These are phyloP conservation scores for Trypanosomatidae sp. DNA, from an alignment of 208 protist genomes.

Conservation along the genomic window DNA sequence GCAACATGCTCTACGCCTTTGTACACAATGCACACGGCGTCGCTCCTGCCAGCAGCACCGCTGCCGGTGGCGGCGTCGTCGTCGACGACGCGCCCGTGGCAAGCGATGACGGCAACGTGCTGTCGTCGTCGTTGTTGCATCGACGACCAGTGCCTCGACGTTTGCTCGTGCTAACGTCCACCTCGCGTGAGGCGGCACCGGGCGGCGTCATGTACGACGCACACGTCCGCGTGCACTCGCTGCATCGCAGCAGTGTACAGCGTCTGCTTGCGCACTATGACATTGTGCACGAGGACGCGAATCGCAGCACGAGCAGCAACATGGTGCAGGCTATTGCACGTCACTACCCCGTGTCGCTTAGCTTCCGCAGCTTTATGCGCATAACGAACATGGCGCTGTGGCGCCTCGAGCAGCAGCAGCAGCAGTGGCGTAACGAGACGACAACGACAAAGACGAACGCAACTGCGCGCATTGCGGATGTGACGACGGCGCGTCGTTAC, in stretches of 20 bases:
- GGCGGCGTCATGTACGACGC: conserved; percentile 7
- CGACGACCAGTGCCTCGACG: background rate
- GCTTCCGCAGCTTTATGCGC: conserved; percentile 48
- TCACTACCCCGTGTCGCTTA: conserved; percentile 33
- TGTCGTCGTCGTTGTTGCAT: background rate
- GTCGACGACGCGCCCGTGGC: conserved; percentile 6
- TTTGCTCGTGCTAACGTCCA: background rate
- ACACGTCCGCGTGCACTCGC: conserved; percentile 10
- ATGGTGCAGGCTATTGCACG: conserved; percentile 2
- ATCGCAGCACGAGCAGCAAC: background rate
- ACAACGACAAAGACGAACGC: too few relatives aligned
- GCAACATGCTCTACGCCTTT: conserved; percentile 17
- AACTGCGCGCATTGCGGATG: too few relatives aligned
- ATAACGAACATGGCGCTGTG: conserved; percentile 59
- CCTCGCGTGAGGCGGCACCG: background rate
- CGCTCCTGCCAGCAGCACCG: conserved; percentile 1
- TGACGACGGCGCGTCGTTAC: conserved; percentile 11
- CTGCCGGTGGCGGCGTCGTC: background rate
- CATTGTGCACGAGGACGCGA: conserved; percentile 5
- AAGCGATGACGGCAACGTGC: conserved; percentile 1
- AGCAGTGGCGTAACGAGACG: background rate
- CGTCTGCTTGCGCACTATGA: conserved; percentile 20
- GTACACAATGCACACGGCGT: conserved; percentile 12
- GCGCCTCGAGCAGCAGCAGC: conserved; percentile 7
- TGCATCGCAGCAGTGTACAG: conserved; percentile 15